A percentile compares a stretch with the other conserved stretches of the same genome.
phyloP scores from a whole-genome alignment of 228 moss, liverwort and hornwort species.

The Sphagnum magellanicum region DNA sequence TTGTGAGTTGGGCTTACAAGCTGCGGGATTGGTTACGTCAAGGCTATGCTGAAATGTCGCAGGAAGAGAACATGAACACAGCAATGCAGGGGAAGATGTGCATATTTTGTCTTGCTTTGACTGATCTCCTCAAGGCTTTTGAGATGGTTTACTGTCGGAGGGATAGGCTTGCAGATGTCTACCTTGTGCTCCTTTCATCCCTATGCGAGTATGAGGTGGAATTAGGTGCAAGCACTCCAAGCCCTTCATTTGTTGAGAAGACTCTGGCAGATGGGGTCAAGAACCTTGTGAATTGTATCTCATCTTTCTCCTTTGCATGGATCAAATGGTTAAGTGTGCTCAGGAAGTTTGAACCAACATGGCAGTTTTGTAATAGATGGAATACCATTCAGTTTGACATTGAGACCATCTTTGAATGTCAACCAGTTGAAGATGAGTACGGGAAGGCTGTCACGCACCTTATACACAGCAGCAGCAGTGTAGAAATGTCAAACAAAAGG shows the following conservation, averaged over 20 bases:
- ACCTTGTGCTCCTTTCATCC: constrained; percentile 23
- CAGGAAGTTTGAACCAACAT: constrained; percentile 22
- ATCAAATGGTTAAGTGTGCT: constrained; percentile 18
- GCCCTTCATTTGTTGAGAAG: constrained; percentile 3
- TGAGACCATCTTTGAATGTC: constrained; percentile 7
- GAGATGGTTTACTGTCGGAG: constrained; percentile 3
- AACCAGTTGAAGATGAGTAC: constrained; percentile 15
- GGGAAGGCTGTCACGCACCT: constrained; percentile 9
- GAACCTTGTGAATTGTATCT: constrained; percentile 16
- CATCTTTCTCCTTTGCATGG: constrained; percentile 41
- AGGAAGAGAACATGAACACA: background rate
- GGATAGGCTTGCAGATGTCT: constrained; percentile 21
- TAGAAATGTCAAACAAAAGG: constrained; percentile 6
- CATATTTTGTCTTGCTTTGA: constrained; percentile 22
- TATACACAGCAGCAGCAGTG: background rate
- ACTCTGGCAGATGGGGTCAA: constrained; percentile 25
- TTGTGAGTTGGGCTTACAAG: constrained; percentile 31
- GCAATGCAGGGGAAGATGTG: constrained; percentile 23
- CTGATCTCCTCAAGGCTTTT: constrained; percentile 21
- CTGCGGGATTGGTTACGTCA: constrained; percentile 7
- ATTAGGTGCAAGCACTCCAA: constrained; percentile 7
- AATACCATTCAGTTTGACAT: constrained; percentile 22
- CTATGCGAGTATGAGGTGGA: constrained; percentile 22
- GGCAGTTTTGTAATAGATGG: constrained; percentile 18
- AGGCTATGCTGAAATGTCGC: too few species aligned